These are phyloP conservation scores for Ceratocystiopsis brevicomis DNA, from an alignment of 2,329 filamentous ascomycete species.

Conservation along the genomic window DNA sequence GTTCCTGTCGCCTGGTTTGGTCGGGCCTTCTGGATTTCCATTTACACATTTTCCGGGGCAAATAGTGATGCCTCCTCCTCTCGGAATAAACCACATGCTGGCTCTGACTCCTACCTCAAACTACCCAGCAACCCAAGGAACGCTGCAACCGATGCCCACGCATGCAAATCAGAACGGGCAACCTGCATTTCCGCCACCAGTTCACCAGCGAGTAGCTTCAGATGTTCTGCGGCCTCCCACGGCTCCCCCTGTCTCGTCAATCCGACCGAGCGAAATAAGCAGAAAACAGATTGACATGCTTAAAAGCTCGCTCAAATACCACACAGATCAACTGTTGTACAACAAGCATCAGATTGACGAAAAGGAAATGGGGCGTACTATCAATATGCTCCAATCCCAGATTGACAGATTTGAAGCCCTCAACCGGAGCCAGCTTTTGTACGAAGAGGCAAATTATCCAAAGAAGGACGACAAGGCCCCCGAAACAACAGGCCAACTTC, in stretches of 20 bases:
- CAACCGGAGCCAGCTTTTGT: conserved; percentile 24
- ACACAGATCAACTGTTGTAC: conserved; percentile 39
- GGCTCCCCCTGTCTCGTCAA: conserved; percentile 34
- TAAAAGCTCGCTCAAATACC: conserved; percentile 31
- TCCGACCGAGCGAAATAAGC: conserved; percentile 40
- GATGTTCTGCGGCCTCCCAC: conserved; percentile 12
- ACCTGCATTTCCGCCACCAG: too few species aligned
- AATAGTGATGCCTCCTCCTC: background rate
- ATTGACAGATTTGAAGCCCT: conserved; percentile 26
- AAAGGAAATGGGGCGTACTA: conserved; percentile 27
- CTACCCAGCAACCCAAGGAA: conserved; percentile 1
- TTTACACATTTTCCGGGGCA: conserved; percentile 7
- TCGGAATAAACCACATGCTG: conserved; percentile 10
- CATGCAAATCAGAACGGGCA: too few species aligned
- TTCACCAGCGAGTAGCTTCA: background rate
- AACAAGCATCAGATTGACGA: conserved; percentile 46
- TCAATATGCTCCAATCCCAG: conserved; percentile 20
- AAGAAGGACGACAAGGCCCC: conserved; percentile 10
- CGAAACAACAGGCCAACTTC: conserved; percentile 11
- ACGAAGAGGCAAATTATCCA: conserved; percentile 25
- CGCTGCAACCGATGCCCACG: background rate
- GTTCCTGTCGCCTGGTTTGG: conserved; percentile 5
- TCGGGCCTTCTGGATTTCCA: conserved; percentile 9
- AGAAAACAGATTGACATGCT: conserved; percentile 36
- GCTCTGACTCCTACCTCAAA: background rate